Evolutionary conservation across 768 basidiomycete species (phyloP).

Genomic region (Mycena leptocephala): DNA sequence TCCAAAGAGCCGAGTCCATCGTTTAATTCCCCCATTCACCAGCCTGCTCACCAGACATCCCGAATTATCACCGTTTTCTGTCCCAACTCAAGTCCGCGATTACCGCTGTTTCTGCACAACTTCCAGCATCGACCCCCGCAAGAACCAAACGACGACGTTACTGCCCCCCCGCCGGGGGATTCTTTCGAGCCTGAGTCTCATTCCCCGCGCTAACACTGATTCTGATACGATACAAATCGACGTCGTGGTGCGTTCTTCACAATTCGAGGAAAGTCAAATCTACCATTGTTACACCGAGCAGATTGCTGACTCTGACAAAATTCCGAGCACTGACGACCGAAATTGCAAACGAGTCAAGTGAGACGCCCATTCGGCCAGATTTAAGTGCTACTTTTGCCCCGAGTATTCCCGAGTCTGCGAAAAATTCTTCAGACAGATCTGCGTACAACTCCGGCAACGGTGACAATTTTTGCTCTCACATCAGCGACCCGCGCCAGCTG

Average conservation of each 20-base stretch:
- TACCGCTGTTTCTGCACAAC: not conserved
- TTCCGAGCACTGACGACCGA: not conserved
- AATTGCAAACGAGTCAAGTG: not conserved
- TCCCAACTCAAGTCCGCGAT: too few relatives aligned
- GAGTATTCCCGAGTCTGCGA: too few relatives aligned
- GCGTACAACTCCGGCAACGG: not conserved
- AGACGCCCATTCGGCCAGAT: too few relatives aligned
- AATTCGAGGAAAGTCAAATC: not conserved
- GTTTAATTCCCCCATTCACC: too few relatives aligned
- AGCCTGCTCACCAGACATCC: too few relatives aligned
- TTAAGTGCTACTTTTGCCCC: too few relatives aligned
- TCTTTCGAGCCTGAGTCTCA: not conserved
- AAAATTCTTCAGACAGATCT: not conserved
- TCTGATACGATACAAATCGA: not conserved
- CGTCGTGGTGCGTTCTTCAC: not conserved
- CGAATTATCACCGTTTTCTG: not conserved
- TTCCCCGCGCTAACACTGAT: not conserved
- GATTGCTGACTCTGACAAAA: not conserved
- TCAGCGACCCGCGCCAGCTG: not conserved
- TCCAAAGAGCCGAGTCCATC: not conserved
- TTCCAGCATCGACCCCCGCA: not conserved
- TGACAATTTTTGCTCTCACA: not conserved
- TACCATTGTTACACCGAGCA: not conserved
- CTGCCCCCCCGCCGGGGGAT: not conserved
- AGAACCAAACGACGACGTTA: not conserved